phyloP scores from a whole-genome alignment of 108 stramenopile genomes.

The Nannochloropsis granulata region DNA sequence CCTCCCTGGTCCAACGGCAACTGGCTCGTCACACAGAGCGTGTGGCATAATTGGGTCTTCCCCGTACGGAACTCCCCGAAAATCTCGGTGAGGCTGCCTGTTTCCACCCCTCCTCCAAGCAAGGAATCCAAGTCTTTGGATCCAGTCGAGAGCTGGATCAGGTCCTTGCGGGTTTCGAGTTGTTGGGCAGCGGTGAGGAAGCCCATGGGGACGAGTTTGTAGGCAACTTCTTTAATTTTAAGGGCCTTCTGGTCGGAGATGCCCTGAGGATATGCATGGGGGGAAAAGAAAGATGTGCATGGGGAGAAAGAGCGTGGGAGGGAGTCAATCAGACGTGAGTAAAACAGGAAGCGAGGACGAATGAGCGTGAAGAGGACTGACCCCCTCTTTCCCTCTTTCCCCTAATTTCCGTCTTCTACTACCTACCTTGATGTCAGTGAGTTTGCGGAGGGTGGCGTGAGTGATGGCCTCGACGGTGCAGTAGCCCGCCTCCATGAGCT shows the following conservation, averaged over 20 bases:
- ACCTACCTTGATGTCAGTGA: slow-evolving; percentile 70
- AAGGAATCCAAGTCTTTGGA: slow-evolving; percentile 89
- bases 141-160: slow-evolving; percentile 70
- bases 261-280: background rate
- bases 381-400: slow-evolving; percentile 65
- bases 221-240: slow-evolving; percentile 88
- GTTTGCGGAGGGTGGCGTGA: slow-evolving; percentile 75
- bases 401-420: slow-evolving; percentile 54
- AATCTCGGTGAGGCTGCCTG: slow-evolving; percentile 92
- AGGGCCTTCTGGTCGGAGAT: slow-evolving; percentile 36
- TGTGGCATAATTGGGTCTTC: slow-evolving; percentile 99
- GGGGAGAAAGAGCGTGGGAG: no score
- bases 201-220: slow-evolving; percentile 85
- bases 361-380: background rate
- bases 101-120: slow-evolving; percentile 91
- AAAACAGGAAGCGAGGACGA: background rate
- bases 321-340: slow-evolving; percentile 1
- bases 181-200: slow-evolving; percentile 61
- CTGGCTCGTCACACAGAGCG: slow-evolving; percentile 97
- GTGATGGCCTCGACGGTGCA: slow-evolving; percentile 93
- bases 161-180: slow-evolving; percentile 18
- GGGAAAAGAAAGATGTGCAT: no score
- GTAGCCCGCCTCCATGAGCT: slow-evolving; percentile 84
- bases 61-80: slow-evolving; percentile 87
- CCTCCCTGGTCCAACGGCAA: slow-evolving; percentile 89